Base-by-base conservation (phyloP, 257 asterid species). In the Solanum chilense region DNA sequence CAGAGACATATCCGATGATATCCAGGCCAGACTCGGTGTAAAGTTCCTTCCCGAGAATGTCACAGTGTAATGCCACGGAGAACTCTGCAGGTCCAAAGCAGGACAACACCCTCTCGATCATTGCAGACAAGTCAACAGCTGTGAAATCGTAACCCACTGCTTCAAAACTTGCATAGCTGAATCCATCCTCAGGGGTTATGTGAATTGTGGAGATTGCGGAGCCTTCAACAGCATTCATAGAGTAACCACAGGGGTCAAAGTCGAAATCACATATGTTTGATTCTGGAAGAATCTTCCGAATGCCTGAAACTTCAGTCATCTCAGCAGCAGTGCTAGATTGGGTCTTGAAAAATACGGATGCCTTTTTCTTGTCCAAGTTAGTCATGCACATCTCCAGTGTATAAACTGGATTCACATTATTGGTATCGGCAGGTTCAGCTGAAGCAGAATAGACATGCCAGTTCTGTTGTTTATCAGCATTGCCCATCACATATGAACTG, bases 301-400 rank as follows among this genome's bases (percentile, higher is more conserved):
- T 95, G 87, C 98, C 98, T 18, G 98, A 96, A 9, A 60, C 86
- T 81, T 92, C 91, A 29, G 98, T 96, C 98, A 96, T 96, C 47
- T 49, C 81, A 9, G 90, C 87, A 1, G 96, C 96, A 23, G 94
- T 92, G 91, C 90, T 89, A 7, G 98, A 95, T 49, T 86, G 93
- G 20, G 81, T 91, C 92, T 95, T 95, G 92, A 88, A 92, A 69
- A 96, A 96, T 3, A 94, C 96, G 7, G 96, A 88, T 41, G 98
- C 98, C 86, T 42, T 88, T 82, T 92, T 91, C 86, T 78, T 93
- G 88, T 94, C 94, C 89, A 96, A 89, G 25, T 92, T 94, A 86
- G 96, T 96, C 98, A 96, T 96, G 94, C 98, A 96, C 94, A 96
- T 92, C 91, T 94, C 98, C 4, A 94, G 92, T 10, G 98, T 94